Base-by-base conservation (phyloP, 257 asterid species). In the Ocimum tenuiflorum region DNA sequence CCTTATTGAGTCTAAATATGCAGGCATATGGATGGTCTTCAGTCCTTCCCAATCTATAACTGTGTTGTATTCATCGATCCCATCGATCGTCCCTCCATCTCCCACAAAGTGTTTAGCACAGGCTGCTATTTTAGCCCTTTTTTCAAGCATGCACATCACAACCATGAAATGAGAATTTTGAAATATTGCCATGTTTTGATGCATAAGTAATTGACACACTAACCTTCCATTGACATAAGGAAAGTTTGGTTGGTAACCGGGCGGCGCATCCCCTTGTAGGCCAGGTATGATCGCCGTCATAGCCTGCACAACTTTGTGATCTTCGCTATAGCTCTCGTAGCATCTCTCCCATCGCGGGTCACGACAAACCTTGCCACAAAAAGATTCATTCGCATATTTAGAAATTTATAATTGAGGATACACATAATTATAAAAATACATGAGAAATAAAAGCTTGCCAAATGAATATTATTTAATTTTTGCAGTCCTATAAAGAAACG, bases 321-420 rank as follows among this genome's bases (percentile, higher is more conserved):
- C 85, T 72, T 82, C 83, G 10, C 83, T 74, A 14, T 72, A 79
- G 55, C 87, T 79, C 58, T 82, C 83, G 6, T 71, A 82, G 64
- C 81, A 82, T 11, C 84, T 80, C 0, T 82, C 84, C 84, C 87
- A 82, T 13, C 87, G 74, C 0, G 82, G 87, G 23, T 79, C 78
- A 18, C 87, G 73, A 38, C 87, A 82, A 1, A 82, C 79, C 87
- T 41, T 41, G 8, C 31, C 31, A 27, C 31, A 27, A 1, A 27
- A 27, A 27, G 4, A 2, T 27, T n/a, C n/a, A n/a, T n/a, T n/a
- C n/a, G n/a, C n/a, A n/a, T n/a, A n/a, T n/a, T n/a, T n/a, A n/a
- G n/a, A n/a, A n/a, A n/a, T n/a, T n/a, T n/a, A n/a, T n/a, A n/a
- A n/a, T n/a, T n/a, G n/a, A n/a, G n/a, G n/a, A n/a, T n/a, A n/a